Evolutionary conservation across 768 basidiomycete genomes (phyloP).

Genomic region (Mycena metata): DNA sequence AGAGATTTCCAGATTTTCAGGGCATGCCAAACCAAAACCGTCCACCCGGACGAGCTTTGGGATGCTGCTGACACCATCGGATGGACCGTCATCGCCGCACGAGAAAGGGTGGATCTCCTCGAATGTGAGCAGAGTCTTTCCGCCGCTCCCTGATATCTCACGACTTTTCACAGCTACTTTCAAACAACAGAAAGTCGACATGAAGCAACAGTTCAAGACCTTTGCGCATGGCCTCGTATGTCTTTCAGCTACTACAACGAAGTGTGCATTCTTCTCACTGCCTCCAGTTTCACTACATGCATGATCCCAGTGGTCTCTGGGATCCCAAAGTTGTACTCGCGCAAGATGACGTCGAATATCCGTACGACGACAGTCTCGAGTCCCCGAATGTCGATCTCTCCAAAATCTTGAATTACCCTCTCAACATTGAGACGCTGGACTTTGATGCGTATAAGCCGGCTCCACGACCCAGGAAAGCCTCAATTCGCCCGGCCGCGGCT

Average conservation of each 20-base stretch:
- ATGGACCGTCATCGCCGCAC: conserved; percentile 38
- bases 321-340: conserved; percentile 35
- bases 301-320: conserved; percentile 33
- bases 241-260: not conserved
- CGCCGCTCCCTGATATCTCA: not conserved
- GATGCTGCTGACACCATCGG: conserved; percentile 41
- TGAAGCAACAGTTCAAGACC: conserved; percentile 42
- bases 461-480: conserved; percentile 14
- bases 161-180: conserved; percentile 36
- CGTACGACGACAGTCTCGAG: conserved; percentile 38
- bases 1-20: conserved; percentile 50
- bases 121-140: conserved; percentile 36
- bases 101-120: conserved; percentile 42
- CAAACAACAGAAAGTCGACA: conserved; percentile 43
- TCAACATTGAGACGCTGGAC: conserved; percentile 28
- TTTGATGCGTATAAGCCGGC: conserved; percentile 35
- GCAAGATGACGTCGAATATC: conserved; percentile 36
- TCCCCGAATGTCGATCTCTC: conserved; percentile 23
- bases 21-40: conserved; percentile 40
- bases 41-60: conserved; percentile 47
- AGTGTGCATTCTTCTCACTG: not conserved
- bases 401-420: conserved; percentile 38
- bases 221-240: conserved; percentile 46
- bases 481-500: conserved; percentile 28
- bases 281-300: conserved; percentile 35